These are phyloP conservation scores for Sporopachydermia lactativora DNA, from an alignment of 805 yeast genomes.

Conservation along the genomic window DNA sequence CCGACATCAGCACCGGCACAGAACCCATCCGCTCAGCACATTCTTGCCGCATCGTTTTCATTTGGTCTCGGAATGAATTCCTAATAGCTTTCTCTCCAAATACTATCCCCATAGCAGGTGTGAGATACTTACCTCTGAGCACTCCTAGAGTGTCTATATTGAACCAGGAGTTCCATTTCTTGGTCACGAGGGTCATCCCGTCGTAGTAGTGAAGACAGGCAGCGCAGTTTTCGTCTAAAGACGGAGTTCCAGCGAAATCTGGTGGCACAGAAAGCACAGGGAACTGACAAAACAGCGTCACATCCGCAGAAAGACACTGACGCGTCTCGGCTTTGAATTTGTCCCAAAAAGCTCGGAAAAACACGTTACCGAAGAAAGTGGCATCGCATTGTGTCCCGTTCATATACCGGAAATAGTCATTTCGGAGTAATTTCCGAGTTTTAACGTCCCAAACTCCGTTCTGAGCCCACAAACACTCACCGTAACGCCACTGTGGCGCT, in stretches of 20 bases:
- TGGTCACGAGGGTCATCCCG: constrained; percentile 86
- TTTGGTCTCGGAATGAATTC: constrained; percentile 54
- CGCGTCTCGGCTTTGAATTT: constrained; percentile 37
- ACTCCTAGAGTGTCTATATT: constrained; percentile 88
- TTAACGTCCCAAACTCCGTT: constrained; percentile 62
- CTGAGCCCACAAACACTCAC: constrained; percentile 69
- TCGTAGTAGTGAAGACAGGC: constrained; percentile 89
- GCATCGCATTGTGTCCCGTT: constrained; percentile 30
- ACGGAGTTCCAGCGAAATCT: constrained; percentile 30
- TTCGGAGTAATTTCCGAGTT: constrained; percentile 24
- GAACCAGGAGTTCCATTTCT: constrained; percentile 69
- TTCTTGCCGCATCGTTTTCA: constrained; percentile 53
- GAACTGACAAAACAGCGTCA: constrained; percentile 58
- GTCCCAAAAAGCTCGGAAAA: constrained; percentile 49
- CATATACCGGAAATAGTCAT: constrained; percentile 35
- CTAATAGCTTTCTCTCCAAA: constrained; percentile 72
- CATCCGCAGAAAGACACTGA: constrained; percentile 24
- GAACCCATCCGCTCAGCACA: constrained; percentile 46
- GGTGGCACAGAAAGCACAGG: constrained; percentile 79
- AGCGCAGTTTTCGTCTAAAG: constrained; percentile 51
- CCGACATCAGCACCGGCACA: constrained; percentile 73
- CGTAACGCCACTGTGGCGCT: constrained; percentile 48
- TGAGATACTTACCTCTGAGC: constrained; percentile 59
- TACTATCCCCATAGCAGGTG: constrained; percentile 63
- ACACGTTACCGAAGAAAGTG: constrained; percentile 44